phyloP scores from a whole-genome alignment of 1,139 yeast species.

The Entelexis sorbosivorans region DNA sequence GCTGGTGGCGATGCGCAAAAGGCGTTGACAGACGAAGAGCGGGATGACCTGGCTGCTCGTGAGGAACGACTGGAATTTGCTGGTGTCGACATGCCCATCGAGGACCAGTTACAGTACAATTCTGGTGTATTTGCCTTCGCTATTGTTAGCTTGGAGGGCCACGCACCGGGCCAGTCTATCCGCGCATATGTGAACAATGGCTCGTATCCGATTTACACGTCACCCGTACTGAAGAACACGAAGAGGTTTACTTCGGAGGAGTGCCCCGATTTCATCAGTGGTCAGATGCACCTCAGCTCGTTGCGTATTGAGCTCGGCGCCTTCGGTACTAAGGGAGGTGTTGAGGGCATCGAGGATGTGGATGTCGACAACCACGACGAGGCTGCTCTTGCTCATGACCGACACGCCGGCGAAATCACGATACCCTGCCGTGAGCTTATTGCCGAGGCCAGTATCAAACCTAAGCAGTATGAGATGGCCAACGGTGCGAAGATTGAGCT shows the following conservation, averaged over 20 bases:
- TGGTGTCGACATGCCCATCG: conserved; percentile 47
- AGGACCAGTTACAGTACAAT: conserved; percentile 44
- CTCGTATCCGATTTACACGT: conserved; percentile 36
- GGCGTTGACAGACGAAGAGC: conserved; percentile 23
- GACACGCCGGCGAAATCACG: conserved; percentile 44
- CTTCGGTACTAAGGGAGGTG: conserved; percentile 8
- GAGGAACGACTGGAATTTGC: conserved; percentile 29
- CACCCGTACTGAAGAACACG: conserved; percentile 15
- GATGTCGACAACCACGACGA: conserved; percentile 30
- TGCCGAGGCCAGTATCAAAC: conserved; percentile 47
- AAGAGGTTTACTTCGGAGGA: conserved; percentile 21
- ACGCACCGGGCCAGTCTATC: conserved; percentile 30
- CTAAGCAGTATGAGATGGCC: conserved; percentile 34
- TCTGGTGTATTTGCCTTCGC: conserved; percentile 71
- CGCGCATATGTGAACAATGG: conserved; percentile 58
- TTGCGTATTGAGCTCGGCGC: conserved; percentile 22
- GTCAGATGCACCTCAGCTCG: conserved; percentile 22
- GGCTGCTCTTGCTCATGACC: conserved; percentile 15
- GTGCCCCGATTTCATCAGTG: conserved; percentile 24
- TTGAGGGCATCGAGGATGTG: conserved; percentile 14
- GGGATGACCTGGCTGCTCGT: conserved; percentile 22
- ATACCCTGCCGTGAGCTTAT: conserved; percentile 61
- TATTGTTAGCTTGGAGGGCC: conserved; percentile 45
- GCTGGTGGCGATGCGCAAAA: conserved; percentile 18
- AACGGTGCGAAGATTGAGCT: conserved; percentile 41